Base-by-base conservation (phyloP, 1,284 basidiomycete species). In the Chiua sp. region DNA sequence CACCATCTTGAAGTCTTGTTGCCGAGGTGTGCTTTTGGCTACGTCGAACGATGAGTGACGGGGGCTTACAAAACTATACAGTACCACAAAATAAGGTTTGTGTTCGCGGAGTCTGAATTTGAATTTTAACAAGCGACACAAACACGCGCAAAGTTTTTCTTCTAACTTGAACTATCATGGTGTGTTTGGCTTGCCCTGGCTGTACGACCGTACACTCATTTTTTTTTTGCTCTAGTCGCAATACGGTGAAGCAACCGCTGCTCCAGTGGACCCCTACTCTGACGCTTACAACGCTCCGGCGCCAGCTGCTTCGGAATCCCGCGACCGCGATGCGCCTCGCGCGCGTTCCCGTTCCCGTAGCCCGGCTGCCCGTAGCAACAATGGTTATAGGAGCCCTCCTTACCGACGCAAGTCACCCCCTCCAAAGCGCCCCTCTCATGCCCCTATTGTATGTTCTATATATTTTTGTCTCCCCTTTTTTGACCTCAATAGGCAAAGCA, bases 281-380 rank as follows among this genome's bases (percentile, higher is more conserved):
- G 92, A 93, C 72, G 87, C 88, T 47, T 92, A 91, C 77, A 90
- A 83, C 66, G 88, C 87, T 50, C 84, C 86, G 26, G 82, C 85
- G 5, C 78, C 83, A 51, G 77, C 82, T 30, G 63, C 77, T 2
- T 75, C 81, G 22, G 78, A 80, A 56, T 78, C 82, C 52, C 66
- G 75, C 12, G 78, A 78, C 55, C 80, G 84, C 39, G 87, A 87
- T 60, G 68, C 77, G 6, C 77, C 71, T 48, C 80, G 88, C 61
- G 87, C 87, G 52, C 87, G 91, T 57, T 88, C 87, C 63, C 88
- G 90, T 61, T 92, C 91, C 49, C 83, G 89, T 62, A 90, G 87
- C 65, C 87, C 88, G 7, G 77, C 42, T 15, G 37, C 76, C 55
- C 79, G 78, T 47, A 79, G 79, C 56, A 83, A 81, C 53, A 83